Percentiles rank a stretch among this genome's conserved stretches.
These are phyloP conservation scores for Carex arenaria DNA, from an alignment of 202 grass and related monocot species.

Conservation along the genomic window DNA sequence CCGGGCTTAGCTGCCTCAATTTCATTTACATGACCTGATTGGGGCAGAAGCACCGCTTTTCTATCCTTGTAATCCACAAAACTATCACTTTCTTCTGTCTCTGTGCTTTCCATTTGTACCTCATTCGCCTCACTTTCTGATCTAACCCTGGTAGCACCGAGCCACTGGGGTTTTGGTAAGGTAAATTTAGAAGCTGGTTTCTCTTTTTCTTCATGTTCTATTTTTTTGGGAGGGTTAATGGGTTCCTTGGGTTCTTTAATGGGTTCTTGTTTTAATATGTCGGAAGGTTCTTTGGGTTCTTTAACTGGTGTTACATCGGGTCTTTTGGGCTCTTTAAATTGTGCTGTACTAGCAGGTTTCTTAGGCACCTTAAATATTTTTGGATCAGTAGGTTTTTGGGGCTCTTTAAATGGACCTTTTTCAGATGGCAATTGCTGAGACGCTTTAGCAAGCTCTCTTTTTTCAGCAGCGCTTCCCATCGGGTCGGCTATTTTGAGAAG, in stretches of 20 bases:
- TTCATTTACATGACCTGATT: constrained; percentile 43
- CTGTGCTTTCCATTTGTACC: constrained; percentile 32
- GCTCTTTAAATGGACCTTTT: constrained; percentile 20
- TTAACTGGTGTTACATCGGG: constrained; percentile 8
- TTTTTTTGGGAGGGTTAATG: constrained; percentile 11
- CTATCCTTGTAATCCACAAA: constrained; percentile 98
- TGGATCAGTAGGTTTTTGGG: background rate
- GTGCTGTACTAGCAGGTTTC: background rate
- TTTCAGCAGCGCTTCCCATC: constrained; percentile 71
- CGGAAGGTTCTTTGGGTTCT: constrained; percentile 1
- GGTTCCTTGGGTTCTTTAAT: constrained; percentile 13
- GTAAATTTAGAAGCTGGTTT: constrained; percentile 36
- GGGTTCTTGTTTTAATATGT: constrained; percentile 11
- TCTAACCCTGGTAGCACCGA: constrained; percentile 57
- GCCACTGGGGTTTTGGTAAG: constrained; percentile 80
- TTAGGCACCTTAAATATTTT: constrained; percentile 19
- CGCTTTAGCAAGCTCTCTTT: constrained; percentile 49
- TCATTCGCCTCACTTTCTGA: constrained; percentile 45
- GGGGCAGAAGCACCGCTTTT: constrained; percentile 39
- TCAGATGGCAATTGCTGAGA: background rate
- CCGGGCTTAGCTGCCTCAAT: constrained; percentile 73
- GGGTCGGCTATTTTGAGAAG: constrained; percentile 94
- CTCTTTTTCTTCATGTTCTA: constrained; percentile 35
- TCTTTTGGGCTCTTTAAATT: constrained; percentile 15
- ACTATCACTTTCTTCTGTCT: constrained; percentile 55